Evolutionary conservation across 129 eudicot genomes (phyloP).

Genomic region (Glebionis coronaria): DNA sequence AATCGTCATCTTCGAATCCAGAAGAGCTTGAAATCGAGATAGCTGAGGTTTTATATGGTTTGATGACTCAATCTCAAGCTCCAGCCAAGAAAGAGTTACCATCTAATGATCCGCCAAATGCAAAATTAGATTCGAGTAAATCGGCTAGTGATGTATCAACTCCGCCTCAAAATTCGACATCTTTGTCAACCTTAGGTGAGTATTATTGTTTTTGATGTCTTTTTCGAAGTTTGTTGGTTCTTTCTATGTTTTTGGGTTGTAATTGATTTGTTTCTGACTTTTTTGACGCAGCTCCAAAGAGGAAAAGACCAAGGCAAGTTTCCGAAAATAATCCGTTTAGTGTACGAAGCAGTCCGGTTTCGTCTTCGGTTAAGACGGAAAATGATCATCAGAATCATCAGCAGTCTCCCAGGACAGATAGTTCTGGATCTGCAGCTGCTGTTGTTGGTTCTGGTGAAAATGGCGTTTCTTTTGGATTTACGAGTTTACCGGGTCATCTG

Average conservation of each 20-base stretch:
- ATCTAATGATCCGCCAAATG: constrained; percentile 35
- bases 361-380: constrained; percentile 50
- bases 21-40: constrained; percentile 97
- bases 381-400: constrained; percentile 46
- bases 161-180: constrained; percentile 43
- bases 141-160: constrained; percentile 48
- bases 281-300: constrained; percentile 70
- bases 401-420: constrained; percentile 55
- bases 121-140: constrained; percentile 48
- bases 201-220: neutral
- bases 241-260: neutral
- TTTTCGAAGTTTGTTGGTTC: neutral
- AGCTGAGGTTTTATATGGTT: constrained; percentile 88
- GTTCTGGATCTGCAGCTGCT: constrained; percentile 43
- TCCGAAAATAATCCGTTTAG: constrained; percentile 44
- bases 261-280: neutral
- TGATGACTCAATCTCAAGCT: constrained; percentile 82
- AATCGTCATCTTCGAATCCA: constrained; percentile 69
- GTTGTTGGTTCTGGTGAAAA: constrained; percentile 40
- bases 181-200: constrained; percentile 56
- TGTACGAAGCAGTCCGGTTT: constrained; percentile 49
- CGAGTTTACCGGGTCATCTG: constrained; percentile 32
- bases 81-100: constrained; percentile 56
- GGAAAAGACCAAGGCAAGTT: constrained; percentile 82
- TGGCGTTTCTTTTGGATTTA: constrained; percentile 37